Percentiles rank a stretch among this genome's conserved stretches.
These are phyloP conservation scores for Diaporthe vaccinii DNA, from an alignment of 2,329 filamentous ascomycete genomes.

Conservation along the genomic window DNA sequence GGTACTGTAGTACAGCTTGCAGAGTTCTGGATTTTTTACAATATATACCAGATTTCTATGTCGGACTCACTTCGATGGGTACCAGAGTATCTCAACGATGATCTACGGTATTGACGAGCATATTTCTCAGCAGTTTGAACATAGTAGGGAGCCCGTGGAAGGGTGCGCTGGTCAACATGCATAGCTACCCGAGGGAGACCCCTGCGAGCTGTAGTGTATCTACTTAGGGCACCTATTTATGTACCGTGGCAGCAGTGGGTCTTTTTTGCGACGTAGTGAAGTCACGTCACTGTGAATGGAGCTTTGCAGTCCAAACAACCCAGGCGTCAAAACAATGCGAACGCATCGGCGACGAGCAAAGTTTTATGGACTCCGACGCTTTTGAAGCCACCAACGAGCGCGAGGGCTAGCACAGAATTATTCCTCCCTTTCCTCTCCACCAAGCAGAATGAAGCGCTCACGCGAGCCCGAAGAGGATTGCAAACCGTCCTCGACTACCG, in stretches of 20 bases:
- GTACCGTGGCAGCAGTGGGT: neutral
- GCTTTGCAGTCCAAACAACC: conserved; percentile 5
- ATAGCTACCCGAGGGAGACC: neutral
- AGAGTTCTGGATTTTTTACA: neutral
- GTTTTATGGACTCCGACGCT: too few relatives aligned
- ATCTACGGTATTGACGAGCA: neutral
- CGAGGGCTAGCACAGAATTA: conserved; percentile 18
- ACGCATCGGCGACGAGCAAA: neutral
- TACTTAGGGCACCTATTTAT: neutral
- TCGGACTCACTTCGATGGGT: neutral
- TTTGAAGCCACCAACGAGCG: neutral
- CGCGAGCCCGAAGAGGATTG: conserved; percentile 67
- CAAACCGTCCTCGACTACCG: conserved; percentile 35
- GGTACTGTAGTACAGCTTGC: too few relatives aligned
- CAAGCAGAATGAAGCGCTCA: conserved; percentile 71
- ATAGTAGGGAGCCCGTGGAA: neutral
- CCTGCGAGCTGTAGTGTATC: neutral
- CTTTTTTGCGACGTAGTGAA: neutral
- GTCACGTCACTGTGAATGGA: conserved; percentile 27
- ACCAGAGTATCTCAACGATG: too few relatives aligned
- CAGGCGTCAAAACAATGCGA: neutral
- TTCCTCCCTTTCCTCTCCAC: neutral
- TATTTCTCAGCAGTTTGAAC: neutral
- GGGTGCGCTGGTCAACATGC: neutral
- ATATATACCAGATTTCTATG: neutral